Percentiles rank a stretch among this genome's conserved stretches.
Evolutionary conservation across 148 eudicot species (phyloP).

Genomic region (Tetragonia tetragonoides): DNA sequence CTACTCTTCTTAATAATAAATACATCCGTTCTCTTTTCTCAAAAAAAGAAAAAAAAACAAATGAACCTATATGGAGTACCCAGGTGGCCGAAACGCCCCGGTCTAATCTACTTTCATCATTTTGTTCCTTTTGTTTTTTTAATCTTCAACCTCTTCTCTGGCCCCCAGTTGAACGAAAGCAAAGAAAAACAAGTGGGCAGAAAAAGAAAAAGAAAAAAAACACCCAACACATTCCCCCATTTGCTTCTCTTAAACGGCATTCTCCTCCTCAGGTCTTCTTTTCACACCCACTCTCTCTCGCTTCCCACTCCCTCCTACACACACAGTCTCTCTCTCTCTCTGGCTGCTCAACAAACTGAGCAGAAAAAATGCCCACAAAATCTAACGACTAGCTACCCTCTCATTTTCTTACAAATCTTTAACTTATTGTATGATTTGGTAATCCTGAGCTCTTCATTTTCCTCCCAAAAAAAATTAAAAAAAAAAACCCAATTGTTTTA

Average conservation of each 20-base stretch:
- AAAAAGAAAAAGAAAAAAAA: neutral
- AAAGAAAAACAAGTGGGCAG: neutral
- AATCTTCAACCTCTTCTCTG: neutral
- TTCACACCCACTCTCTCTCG: slow-evolving; percentile 11
- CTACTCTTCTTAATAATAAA: too few species aligned
- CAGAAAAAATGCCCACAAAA: neutral
- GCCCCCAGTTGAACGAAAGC: slow-evolving; percentile 13
- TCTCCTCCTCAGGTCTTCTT: slow-evolving; percentile 11
- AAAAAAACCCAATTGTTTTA: too few species aligned
- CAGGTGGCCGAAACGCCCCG: too few species aligned
- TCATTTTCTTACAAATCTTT: neutral
- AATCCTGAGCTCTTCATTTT: neutral
- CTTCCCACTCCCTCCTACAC: neutral
- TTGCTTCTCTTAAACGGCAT: slow-evolving; percentile 48
- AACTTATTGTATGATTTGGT: slow-evolving; percentile 12
- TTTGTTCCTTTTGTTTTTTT: neutral
- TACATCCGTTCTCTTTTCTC: too few species aligned
- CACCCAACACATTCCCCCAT: slow-evolving; percentile 21
- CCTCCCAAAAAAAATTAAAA: neutral
- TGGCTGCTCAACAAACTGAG: slow-evolving; percentile 6
- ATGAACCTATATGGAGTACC: too few species aligned
- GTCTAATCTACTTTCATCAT: slow-evolving; percentile 10
- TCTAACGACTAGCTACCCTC: neutral
- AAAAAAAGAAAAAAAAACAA: too few species aligned
- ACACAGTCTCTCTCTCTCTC: slow-evolving; percentile 3